These are phyloP conservation scores for Globisporangium yorkense DNA, from an alignment of 352 stramenopile genomes.

Conservation along the genomic window DNA sequence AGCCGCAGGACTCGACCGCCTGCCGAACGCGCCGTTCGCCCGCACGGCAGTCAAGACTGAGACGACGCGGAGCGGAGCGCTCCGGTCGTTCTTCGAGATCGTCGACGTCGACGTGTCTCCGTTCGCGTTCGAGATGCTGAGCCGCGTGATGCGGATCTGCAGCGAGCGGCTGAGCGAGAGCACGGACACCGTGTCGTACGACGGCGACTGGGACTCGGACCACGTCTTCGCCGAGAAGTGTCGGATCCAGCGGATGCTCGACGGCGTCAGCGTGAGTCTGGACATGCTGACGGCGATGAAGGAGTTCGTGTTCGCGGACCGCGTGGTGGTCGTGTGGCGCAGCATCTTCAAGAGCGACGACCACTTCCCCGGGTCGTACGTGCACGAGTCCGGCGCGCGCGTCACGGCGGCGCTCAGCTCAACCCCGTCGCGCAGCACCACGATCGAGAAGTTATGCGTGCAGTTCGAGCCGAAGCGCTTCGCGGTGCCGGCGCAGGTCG, in stretches of 20 bases:
- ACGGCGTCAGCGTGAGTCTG: neutral
- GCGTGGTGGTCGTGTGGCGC: constrained; percentile 8
- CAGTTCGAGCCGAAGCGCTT: constrained; percentile 1
- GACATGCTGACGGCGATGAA: constrained; percentile 6
- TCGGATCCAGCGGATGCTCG: neutral
- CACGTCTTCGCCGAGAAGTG: constrained; percentile 6
- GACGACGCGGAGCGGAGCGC: too few relatives aligned
- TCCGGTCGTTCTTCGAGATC: neutral
- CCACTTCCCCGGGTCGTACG: constrained; percentile 6
- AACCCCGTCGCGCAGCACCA: neutral
- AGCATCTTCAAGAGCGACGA: constrained; percentile 6
- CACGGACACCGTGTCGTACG: neutral
- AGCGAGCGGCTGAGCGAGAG: neutral
- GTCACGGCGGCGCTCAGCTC: neutral
- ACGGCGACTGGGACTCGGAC: constrained; percentile 1
- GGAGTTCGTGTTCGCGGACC: neutral
- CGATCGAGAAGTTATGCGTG: neutral
- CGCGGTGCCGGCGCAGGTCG: neutral
- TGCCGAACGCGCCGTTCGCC: neutral
- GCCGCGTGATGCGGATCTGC: neutral
- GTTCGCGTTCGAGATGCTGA: neutral
- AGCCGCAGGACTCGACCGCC: neutral
- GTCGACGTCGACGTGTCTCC: neutral
- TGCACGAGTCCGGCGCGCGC: constrained; percentile 4
- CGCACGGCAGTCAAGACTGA: neutral